phyloP scores from a whole-genome alignment of 805 yeast genomes.

The Priceomyces castillae region DNA sequence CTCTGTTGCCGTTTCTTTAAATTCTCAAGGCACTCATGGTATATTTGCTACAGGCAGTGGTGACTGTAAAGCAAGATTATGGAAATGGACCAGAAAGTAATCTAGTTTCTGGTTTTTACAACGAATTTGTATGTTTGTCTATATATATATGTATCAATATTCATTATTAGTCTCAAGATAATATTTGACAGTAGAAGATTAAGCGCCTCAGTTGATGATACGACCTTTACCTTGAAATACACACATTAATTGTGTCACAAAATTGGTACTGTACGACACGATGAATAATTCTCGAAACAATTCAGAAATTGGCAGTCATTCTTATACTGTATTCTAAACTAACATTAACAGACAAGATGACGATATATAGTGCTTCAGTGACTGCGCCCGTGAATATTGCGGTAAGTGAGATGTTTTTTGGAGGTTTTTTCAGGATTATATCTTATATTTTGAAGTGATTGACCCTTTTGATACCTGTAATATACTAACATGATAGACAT shows the following conservation, averaged over 20 bases:
- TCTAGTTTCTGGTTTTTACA: too few relatives aligned
- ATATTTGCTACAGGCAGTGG: constrained; percentile 97
- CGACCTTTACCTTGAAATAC: background rate
- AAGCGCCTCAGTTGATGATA: background rate
- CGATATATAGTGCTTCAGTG: constrained; percentile 68
- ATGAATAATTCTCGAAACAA: constrained; percentile 2
- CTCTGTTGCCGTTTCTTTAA: constrained; percentile 86
- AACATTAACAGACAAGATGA: constrained; percentile 28
- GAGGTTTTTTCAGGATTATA: background rate
- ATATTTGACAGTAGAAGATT: too few relatives aligned
- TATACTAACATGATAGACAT: constrained; percentile 48
- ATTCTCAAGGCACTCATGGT: constrained; percentile 68
- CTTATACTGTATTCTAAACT: background rate
- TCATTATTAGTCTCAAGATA: background rate
- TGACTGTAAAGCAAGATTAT: constrained; percentile 94
- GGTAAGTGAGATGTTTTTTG: constrained; percentile 45
- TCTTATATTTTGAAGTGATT: background rate
- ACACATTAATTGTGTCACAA: constrained; percentile 1
- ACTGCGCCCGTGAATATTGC: constrained; percentile 99
- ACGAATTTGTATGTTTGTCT: background rate
- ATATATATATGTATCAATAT: constrained; percentile 5
- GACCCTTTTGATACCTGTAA: background rate
- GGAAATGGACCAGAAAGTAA: constrained; percentile 73
- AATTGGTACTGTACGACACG: constrained; percentile 1
- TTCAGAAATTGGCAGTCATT: constrained; percentile 8